These are phyloP conservation scores for Rhizoctonia solani DNA, from an alignment of 1,284 basidiomycete genomes.

Conservation along the genomic window DNA sequence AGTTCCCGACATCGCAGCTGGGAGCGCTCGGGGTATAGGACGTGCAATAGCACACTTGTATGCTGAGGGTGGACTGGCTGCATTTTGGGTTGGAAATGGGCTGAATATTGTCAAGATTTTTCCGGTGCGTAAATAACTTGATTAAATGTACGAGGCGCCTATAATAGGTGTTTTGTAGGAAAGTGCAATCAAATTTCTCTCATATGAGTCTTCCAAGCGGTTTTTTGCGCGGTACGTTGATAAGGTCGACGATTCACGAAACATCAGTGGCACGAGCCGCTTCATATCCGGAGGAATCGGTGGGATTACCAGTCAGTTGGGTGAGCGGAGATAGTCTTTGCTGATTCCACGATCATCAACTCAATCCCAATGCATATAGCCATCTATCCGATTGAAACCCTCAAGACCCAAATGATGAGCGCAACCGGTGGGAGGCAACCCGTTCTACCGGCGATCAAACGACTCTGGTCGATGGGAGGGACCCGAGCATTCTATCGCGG, in stretches of 20 bases:
- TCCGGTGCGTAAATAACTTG: constrained; percentile 52
- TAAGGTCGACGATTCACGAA: constrained; percentile 82
- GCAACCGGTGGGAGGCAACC: constrained; percentile 62
- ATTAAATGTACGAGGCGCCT: not conserved
- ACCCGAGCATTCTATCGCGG: constrained; percentile 89
- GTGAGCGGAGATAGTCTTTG: constrained; percentile 51
- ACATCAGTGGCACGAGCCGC: constrained; percentile 89
- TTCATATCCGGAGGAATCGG: constrained; percentile 96
- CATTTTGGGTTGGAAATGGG: constrained; percentile 91
- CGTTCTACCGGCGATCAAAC: constrained; percentile 62
- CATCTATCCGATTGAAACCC: constrained; percentile 87
- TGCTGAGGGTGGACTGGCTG: constrained; percentile 81
- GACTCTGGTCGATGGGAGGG: constrained; percentile 81
- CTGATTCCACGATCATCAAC: not conserved
- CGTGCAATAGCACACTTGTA: constrained; percentile 81
- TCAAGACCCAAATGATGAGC: constrained; percentile 96
- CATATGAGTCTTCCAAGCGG: constrained; percentile 96
- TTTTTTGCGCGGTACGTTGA: constrained; percentile 93
- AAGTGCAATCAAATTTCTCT: constrained; percentile 97
- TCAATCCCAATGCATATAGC: constrained; percentile 52
- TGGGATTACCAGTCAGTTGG: constrained; percentile 91
- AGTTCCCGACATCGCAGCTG: constrained; percentile 51
- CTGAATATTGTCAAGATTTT: constrained; percentile 85
- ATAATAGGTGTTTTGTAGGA: constrained; percentile 53
- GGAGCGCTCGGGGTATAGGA: constrained; percentile 70